Base-by-base conservation (phyloP, 495 filamentous ascomycete species). In the Collariella sp. region DNA sequence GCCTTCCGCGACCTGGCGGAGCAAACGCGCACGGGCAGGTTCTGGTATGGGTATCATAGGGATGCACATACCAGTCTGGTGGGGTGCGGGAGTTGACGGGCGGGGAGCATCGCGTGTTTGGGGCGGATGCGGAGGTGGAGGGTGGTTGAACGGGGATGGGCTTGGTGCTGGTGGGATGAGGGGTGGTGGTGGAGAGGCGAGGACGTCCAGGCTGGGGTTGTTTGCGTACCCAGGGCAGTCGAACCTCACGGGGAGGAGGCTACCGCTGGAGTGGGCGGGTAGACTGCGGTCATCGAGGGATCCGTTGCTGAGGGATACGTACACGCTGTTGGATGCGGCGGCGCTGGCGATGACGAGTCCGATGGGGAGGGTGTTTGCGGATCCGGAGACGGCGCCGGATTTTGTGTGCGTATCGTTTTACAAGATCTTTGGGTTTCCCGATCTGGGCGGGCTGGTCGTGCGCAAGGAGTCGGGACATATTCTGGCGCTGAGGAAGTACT, bases 351-450 rank as follows among this genome's bases (percentile, higher is more conserved):
- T 85, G 59, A 89, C 86, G 18, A 73, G 75, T 3, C 79, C 77
- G 3, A 68, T 90, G 52, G 76, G 81, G 57, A 57, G 46, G 33
- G 64, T 75, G 31, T 76, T 91, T 23, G 76, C 72, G 40, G 55
- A 89, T 54, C 60, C 78, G 2, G 70, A 73, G 10, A 67, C 63
- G 16, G 83, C 86, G 10, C 85, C 86, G 0, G 87, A 91, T 59
- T 90, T 90, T 56, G 81, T 75, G 7, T 81, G 78, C 34, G 54
- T 89, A 20, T 86, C 83, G 9, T 81, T 90, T 62, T 89, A 90
- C 67, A 91, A 91, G 67, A 86, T 90, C 48, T 90, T 90, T 62
- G 87, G 87, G 13, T 87, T 87, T 52, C 87, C 87, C 0, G 83
- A 90, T 51, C 73, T 91, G 15, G 87, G 87, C 1, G 86, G 78